phyloP scores from a whole-genome alignment of 1,139 yeast species.

The Suhomyces maxii region DNA sequence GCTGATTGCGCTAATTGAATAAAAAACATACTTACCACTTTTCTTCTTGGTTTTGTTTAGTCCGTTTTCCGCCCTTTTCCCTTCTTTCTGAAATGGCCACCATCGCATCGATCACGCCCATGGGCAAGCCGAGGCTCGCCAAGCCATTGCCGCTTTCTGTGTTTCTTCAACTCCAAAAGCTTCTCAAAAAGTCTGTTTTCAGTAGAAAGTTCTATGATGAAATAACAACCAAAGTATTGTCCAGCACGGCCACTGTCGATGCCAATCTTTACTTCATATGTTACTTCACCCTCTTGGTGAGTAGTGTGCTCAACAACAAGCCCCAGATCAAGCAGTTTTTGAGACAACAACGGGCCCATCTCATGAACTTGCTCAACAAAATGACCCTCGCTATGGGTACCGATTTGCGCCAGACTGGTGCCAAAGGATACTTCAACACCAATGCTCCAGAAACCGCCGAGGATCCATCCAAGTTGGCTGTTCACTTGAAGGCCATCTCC shows the following conservation, averaged over 20 bases:
- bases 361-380: conserved; percentile 19
- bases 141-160: conserved; percentile 15
- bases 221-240: conserved; percentile 41
- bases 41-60: too few species aligned
- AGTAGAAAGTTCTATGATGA: conserved; percentile 45
- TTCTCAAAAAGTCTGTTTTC: conserved; percentile 22
- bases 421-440: conserved; percentile 13
- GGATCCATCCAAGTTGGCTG: conserved; percentile 31
- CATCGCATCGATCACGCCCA: conserved; percentile 10
- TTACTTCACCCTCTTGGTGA: conserved; percentile 42
- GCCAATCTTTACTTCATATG: conserved; percentile 45
- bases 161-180: conserved; percentile 20
- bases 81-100: conserved; percentile 1
- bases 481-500: conserved; percentile 43
- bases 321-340: conserved; percentile 34
- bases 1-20: too few species aligned
- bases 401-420: conserved; percentile 19
- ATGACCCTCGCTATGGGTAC: conserved; percentile 14
- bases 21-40: too few species aligned
- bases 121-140: conserved; percentile 1
- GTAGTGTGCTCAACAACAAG: conserved; percentile 43
- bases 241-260: conserved; percentile 39
- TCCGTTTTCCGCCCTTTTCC: too few species aligned
- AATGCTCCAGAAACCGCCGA: conserved; percentile 3
- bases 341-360: conserved; percentile 27